Base-by-base conservation (phyloP, 2,329 filamentous ascomycete genomes). In the Hypoxylon sp. region DNA sequence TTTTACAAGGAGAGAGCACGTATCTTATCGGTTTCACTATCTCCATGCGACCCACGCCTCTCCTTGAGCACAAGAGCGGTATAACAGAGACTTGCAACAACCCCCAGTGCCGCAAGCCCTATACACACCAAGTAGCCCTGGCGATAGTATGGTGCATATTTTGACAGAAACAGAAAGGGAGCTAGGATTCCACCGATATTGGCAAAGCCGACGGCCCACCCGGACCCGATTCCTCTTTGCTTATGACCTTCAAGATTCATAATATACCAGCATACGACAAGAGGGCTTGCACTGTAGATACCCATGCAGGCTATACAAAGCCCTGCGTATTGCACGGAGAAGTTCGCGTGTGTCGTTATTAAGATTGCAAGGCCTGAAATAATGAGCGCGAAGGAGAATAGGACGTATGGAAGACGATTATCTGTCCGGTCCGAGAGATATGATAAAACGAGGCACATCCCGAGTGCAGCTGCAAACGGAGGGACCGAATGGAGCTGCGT, bases 401-500 rank as follows among this genome's bases (percentile, higher is more conserved):
- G 10, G 2, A 69, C 19, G 55, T 21, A 67, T 8, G 62, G 63
- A 1, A 53, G 44, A 13, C 63, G 67, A 11, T 10, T 44, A 32
- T 54, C 21, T 35, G 53, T 27, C 32, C 24, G 32, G 19, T 61
- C 42, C 1, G 62, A 50, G 2, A 60, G 3, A 11, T 65, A 56
- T 2, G 46, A 17, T n/a, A 62, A 72, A 17, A 77, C 73, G 5
- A 80, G 69, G 7, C 78, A 76, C 58, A 80, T 68, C 37, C 80
- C 75, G 15, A 80, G 73, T 7, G 78, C 77, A 55, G 79, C 76
- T 21, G 80, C 78, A 27, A 80, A 80, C 2, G 79, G 79, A 6
- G 79, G 79, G 0, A 80, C 78, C 2, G 78, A 80, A 17, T 80
- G 68, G 2, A 80, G 72, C 66, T 80, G 79, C 2, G 77, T 79